Conservation (phyloP, 225 moss, liverwort and hornwort species). For the Neckera pumila region DNA sequence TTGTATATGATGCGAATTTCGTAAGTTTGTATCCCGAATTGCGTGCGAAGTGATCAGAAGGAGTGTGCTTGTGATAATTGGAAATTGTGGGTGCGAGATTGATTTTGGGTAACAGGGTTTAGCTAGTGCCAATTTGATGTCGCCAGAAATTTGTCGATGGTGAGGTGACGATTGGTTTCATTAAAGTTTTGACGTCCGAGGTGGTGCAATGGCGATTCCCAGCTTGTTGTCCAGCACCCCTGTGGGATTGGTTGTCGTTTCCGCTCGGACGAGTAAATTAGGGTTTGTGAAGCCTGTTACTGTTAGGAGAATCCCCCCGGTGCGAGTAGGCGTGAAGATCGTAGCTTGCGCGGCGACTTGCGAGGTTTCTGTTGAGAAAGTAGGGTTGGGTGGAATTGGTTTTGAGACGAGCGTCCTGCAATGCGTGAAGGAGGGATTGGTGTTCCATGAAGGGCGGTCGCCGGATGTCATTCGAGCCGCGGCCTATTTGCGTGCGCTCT, state of each 20-base stretch:
- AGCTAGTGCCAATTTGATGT: neutral
- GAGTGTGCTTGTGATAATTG: neutral
- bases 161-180: neutral
- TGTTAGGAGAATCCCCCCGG: neutral
- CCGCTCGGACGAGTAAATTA: neutral
- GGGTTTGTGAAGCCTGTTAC: neutral
- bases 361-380: constrained; percentile 6
- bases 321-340: neutral
- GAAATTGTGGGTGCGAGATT: neutral
- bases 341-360: constrained; percentile 20
- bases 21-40: neutral
- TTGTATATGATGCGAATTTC: neutral
- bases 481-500: constrained; percentile 51
- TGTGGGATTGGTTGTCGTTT: neutral
- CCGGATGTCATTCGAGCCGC: constrained; percentile 37
- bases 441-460: constrained; percentile 32
- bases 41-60: neutral
- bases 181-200: neutral
- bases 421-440: constrained; percentile 23
- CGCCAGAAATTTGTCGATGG: neutral
- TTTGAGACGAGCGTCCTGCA: neutral
- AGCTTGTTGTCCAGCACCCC: neutral
- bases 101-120: neutral
- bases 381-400: neutral
- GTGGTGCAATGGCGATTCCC: constrained; percentile 1